A percentile compares a stretch with the other conserved stretches of the same genome.
These are phyloP conservation scores for Pythium utonaiense DNA, from an alignment of 352 stramenopile genomes.

Conservation along the genomic window DNA sequence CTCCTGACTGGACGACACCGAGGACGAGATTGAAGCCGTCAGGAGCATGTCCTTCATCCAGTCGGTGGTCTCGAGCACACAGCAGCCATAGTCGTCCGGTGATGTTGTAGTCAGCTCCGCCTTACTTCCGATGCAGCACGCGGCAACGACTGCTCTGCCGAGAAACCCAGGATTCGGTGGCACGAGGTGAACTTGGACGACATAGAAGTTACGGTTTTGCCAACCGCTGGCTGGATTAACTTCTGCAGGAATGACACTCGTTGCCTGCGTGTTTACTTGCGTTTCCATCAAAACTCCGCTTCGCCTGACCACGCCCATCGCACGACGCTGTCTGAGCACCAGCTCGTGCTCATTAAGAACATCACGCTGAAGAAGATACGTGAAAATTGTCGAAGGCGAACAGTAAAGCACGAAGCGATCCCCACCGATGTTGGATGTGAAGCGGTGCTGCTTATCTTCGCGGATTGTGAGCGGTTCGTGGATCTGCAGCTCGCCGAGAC, in stretches of 20 bases:
- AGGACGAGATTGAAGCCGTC: background rate
- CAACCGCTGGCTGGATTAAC: slow-evolving; percentile 15
- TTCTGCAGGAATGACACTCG: background rate
- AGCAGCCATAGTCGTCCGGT: slow-evolving; percentile 42
- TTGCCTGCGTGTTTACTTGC: background rate
- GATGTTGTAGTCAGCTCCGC: slow-evolving; percentile 28
- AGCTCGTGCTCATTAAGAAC: slow-evolving; percentile 43
- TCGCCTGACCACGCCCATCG: background rate
- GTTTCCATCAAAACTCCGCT: slow-evolving; percentile 1
- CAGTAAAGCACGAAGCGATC: slow-evolving; percentile 52
- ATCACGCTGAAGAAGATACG: slow-evolving; percentile 31
- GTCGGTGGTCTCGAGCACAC: slow-evolving; percentile 58
- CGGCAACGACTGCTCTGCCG: slow-evolving; percentile 34
- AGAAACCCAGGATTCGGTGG: slow-evolving; percentile 32
- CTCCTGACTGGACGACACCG: slow-evolving; percentile 13
- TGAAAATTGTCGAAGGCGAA: slow-evolving; percentile 49
- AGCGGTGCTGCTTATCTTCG: slow-evolving; percentile 48
- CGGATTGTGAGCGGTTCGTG: slow-evolving; percentile 49
- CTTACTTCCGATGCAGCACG: slow-evolving; percentile 33
- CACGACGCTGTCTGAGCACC: background rate
- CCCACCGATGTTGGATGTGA: slow-evolving; percentile 62
- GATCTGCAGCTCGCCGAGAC: slow-evolving; percentile 48
- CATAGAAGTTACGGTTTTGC: slow-evolving; percentile 41
- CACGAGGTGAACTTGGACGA: slow-evolving; percentile 36
- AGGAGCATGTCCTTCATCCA: slow-evolving; percentile 51